Evolutionary conservation across 495 filamentous ascomycete species (phyloP), one percentile per base, ranked within the genome.

Genomic region (Echria macrotheca): DNA sequence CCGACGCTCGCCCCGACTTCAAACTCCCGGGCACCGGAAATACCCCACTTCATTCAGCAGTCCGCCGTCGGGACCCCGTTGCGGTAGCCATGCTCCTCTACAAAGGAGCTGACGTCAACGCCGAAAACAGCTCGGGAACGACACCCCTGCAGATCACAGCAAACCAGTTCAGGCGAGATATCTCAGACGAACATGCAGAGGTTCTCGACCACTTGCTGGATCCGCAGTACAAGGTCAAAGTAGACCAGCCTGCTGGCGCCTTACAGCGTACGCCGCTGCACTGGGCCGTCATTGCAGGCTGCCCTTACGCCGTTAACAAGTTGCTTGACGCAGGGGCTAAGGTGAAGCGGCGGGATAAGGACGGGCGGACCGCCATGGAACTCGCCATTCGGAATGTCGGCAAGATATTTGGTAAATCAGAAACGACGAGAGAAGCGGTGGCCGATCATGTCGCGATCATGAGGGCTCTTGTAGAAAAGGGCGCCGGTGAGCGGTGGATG

Each of bases 81-180:
- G 38, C 35, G 2, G 42, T 45, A 2, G 43, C 50, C 22, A 53
- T 47, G 41, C 32, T 53, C 14, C 43, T 53, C 6, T 33, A 53
- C 24, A 46, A 36, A 32, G 50, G 50, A 1, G 50, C 42, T 4
- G 33, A 40, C n/a, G 50, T 53, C 37, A 40, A 40, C 18, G 37
- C 37, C 37, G n/a, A 40, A 14, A 40, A 40, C 37, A 5, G 5
- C 5, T 4, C 37, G 15, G 37, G 37, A 4, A 23, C 37, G 15
- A 40, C 37, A 19, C 37, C 37, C 6, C 14, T 40, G 37, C 37
- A 40, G 19, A n/a, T 40, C 5, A n/a, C 37, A 6, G 37, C 37
- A 5, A 40, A 40, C 37, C 37, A 40, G 37, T 40, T 40, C 37
- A 14, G 37, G 3, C 5, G 37, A 4, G 37, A 40, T 3, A 40